Base-by-base conservation (phyloP, 106 monocot genomes). In the Dendrobium huoshanense region DNA sequence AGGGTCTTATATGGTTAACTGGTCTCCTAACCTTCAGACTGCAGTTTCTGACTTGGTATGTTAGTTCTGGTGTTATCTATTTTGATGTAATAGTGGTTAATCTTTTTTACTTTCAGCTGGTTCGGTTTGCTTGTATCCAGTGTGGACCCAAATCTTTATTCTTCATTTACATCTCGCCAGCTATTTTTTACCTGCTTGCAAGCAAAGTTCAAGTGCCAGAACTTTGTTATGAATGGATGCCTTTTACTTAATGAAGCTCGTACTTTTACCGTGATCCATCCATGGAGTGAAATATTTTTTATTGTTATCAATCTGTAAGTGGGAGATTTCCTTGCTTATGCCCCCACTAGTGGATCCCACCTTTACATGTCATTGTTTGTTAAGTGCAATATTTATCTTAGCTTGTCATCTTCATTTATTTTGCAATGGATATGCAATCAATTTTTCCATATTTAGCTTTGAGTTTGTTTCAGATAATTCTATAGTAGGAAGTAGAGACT, bases 1-100 rank as follows among this genome's bases (percentile, higher is more conserved):
- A 99, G 98, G 98, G 41, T 95, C 98, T 87, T 99, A 99, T 77
- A 91, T 99, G 91, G 98, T 99, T 37, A 99, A 99, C 81, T 99
- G 98, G 98, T 99, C 98, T 43, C 98, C 98, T 22, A 92, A 73
- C 72, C 88, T 99, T 76, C 95, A 99, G 77, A 99, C 98, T 87
- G 98, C 98, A 81, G 93, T 99, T 42, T 99, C 98, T 78, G 98
- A 99, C 81, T 88, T 99, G 93, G 98, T 99, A 99, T 81, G 81
- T 78, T 68, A 51, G 5, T 9, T 72, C 29, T 40, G 19, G 75
- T 43, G 24, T 48, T 27, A n/a, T 76, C n/a, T 76, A 49, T 76
- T 48, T 47, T 76, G 49, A 41, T 9, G 9, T 48, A 9, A 48
- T 24, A 25, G 8, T 43, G 41, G 25, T 76, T 41, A 74, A 41